These are phyloP conservation scores for Psilocybe azurescens DNA, from an alignment of 768 basidiomycete species.

Conservation along the genomic window DNA sequence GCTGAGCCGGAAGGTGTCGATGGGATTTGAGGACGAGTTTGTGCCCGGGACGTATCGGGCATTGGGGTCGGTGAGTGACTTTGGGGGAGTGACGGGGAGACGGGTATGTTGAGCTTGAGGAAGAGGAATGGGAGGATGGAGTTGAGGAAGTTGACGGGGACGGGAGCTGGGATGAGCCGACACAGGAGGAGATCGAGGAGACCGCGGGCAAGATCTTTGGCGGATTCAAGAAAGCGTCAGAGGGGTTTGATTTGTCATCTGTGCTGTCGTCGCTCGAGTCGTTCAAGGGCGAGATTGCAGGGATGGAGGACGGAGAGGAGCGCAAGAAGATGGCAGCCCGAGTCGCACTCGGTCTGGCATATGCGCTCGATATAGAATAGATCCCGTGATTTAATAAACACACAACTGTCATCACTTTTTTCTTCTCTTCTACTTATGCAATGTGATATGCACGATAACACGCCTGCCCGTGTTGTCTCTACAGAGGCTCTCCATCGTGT, in stretches of 20 bases:
- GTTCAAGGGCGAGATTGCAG: constrained; percentile 77
- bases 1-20: constrained; percentile 22
- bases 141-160: constrained; percentile 20
- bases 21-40: constrained; percentile 82
- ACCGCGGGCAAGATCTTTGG: constrained; percentile 60
- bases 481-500: not conserved
- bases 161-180: constrained; percentile 46
- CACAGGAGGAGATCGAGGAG: constrained; percentile 50
- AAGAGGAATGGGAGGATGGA: constrained; percentile 27
- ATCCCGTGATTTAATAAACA: not conserved
- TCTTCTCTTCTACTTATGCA: not conserved
- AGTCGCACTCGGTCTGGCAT: constrained; percentile 75
- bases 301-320: constrained; percentile 66
- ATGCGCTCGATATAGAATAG: constrained; percentile 53
- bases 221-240: constrained; percentile 7
- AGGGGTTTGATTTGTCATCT: constrained; percentile 62
- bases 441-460: not conserved
- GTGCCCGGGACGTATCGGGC: constrained; percentile 71
- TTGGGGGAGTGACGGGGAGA: constrained; percentile 46
- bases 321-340: constrained; percentile 70
- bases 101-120: constrained; percentile 20
- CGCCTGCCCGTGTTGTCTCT: not conserved
- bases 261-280: constrained; percentile 67
- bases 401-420: not conserved
- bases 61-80: constrained; percentile 64